Evolutionary conservation across 164 flowering plant species (phyloP).

Genomic region (Stephania japonica): DNA sequence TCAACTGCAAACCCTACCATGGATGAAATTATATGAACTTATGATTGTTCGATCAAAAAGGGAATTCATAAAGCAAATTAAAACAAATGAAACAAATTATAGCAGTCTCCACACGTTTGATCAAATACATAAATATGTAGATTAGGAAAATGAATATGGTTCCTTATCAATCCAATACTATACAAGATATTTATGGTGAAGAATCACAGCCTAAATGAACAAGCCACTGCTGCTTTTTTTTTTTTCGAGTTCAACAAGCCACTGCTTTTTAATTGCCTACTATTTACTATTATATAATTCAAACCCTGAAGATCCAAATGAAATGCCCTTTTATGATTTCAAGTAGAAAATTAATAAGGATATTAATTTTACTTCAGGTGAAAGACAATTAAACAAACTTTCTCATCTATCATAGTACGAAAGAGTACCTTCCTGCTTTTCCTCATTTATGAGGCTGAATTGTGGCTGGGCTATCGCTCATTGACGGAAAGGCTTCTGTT

Average conservation of each 20-base stretch:
- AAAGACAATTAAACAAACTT: not conserved
- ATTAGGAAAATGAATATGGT: not conserved
- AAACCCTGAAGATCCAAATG: not conserved
- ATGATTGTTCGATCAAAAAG: not conserved
- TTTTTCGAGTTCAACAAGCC: not conserved
- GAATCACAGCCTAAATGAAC: not conserved
- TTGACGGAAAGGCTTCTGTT: slow-evolving; percentile 42
- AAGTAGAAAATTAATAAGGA: not conserved
- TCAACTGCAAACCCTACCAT: too few species aligned
- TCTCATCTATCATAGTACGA: not conserved
- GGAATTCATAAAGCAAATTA: not conserved
- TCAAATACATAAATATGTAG: not conserved
- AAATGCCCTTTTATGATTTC: not conserved
- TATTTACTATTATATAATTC: not conserved
- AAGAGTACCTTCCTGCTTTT: not conserved
- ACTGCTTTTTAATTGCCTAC: not conserved
- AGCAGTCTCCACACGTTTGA: not conserved
- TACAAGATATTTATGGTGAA: not conserved
- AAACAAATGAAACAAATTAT: not conserved
- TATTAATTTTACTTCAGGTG: not conserved
- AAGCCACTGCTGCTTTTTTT: not conserved
- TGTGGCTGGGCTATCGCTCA: slow-evolving; percentile 31
- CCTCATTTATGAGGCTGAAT: slow-evolving; percentile 5
- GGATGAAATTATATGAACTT: too few species aligned
- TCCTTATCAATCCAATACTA: not conserved